Conservation (phyloP, 139 green algal species). For the Chlorella ohadii region DNA sequence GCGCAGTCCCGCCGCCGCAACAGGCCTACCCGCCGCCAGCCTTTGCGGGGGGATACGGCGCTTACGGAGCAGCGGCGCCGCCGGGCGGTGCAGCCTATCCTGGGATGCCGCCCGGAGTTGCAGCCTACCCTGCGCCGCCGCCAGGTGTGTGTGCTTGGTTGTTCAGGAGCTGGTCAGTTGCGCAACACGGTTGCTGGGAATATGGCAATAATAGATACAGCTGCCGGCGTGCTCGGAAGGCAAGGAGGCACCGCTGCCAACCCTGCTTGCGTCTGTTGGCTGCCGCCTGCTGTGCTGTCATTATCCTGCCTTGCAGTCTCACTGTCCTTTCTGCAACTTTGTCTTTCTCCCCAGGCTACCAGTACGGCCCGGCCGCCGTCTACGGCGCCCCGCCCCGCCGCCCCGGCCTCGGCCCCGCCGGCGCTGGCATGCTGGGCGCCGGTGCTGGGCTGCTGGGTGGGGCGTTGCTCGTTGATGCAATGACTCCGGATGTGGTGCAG, state of each 20-base stretch:
- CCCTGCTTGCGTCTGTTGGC: too few species aligned
- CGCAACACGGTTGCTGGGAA: too few species aligned
- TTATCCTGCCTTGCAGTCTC: too few species aligned
- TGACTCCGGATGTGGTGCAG: slow-evolving; percentile 22
- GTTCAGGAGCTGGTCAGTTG: too few species aligned
- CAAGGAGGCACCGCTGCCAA: too few species aligned
- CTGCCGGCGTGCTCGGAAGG: too few species aligned
- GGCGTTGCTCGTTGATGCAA: neutral
- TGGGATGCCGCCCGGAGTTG: neutral
- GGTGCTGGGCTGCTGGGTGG: slow-evolving; percentile 16
- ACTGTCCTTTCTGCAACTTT: too few species aligned
- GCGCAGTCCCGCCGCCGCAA: neutral
- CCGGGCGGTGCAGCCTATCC: neutral
- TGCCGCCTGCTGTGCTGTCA: too few species aligned
- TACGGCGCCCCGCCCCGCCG: neutral
- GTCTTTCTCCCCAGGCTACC: neutral
- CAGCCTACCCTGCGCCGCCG: neutral
- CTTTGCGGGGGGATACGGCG: neutral
- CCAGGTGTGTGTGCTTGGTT: too few species aligned
- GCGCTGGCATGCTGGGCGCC: neutral
- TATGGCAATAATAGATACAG: too few species aligned
- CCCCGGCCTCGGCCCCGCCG: slow-evolving; percentile 9
- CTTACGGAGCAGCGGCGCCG: neutral
- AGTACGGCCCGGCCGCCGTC: neutral
- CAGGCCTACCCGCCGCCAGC: neutral